Evolutionary conservation across 139 green algal species (phyloP).

Genomic region (Chlorella sp.): DNA sequence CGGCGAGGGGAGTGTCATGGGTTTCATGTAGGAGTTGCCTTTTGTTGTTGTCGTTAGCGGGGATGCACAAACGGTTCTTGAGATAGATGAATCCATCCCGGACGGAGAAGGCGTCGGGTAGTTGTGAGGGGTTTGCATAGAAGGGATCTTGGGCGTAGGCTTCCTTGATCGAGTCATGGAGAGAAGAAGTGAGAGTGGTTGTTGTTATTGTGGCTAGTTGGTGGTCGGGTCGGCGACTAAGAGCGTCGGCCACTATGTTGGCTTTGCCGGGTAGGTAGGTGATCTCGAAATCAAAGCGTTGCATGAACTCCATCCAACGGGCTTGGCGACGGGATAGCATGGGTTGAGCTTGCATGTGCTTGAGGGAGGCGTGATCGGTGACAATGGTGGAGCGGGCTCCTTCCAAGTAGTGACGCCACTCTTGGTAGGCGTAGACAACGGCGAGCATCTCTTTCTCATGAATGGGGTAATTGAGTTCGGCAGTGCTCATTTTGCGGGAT

Average conservation of each 20-base stretch:
- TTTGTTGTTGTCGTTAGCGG: neutral
- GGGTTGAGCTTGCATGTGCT: constrained; percentile 25
- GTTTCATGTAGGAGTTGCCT: constrained; percentile 1
- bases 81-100: constrained; percentile 23
- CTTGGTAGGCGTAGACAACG: constrained; percentile 27
- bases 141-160: neutral
- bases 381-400: constrained; percentile 19
- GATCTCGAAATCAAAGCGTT: constrained; percentile 35
- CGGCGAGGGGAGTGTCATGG: constrained; percentile 14
- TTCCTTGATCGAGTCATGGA: constrained; percentile 6
- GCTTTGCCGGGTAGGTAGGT: constrained; percentile 39
- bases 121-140: neutral
- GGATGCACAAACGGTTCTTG: constrained; percentile 4
- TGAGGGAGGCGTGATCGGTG: constrained; percentile 48
- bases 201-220: neutral
- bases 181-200: neutral
- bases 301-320: constrained; percentile 30
- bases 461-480: constrained; percentile 50
- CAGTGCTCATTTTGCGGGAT: constrained; percentile 25
- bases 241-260: constrained; percentile 48
- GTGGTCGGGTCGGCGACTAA: constrained; percentile 15
- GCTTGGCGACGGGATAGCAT: neutral
- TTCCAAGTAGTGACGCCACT: constrained; percentile 51
- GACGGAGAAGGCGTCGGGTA: neutral
- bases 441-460: constrained; percentile 54